phyloP scores from a whole-genome alignment of 305 asterid genomes.

The Fraxinus xanthoxyloides region DNA sequence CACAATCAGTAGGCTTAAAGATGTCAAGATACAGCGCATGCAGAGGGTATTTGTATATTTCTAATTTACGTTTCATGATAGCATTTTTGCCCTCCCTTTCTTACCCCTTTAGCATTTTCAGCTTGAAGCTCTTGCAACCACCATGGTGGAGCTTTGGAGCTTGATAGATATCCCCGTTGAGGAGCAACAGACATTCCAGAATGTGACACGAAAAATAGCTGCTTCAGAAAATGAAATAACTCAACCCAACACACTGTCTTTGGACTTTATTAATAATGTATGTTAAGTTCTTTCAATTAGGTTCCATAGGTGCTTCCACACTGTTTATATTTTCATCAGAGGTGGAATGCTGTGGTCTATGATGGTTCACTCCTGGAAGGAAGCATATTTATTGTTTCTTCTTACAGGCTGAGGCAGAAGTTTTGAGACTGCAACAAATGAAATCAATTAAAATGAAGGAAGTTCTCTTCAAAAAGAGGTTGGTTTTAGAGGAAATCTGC shows the following conservation, averaged over 20 bases:
- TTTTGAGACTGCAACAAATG: constrained; percentile 63
- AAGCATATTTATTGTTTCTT: constrained; percentile 19
- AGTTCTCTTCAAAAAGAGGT: constrained; percentile 65
- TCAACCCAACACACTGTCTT: constrained; percentile 60
- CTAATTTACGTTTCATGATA: constrained; percentile 9
- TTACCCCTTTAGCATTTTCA: constrained; percentile 29
- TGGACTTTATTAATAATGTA: constrained; percentile 60
- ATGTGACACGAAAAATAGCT: constrained; percentile 58
- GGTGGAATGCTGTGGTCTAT: background rate
- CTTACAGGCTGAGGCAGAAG: constrained; percentile 79
- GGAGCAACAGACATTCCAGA: constrained; percentile 74
- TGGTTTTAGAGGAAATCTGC: constrained; percentile 67
- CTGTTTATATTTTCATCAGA: background rate
- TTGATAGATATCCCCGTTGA: constrained; percentile 80
- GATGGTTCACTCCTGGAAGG: background rate
- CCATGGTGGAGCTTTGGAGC: constrained; percentile 85
- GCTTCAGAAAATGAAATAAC: constrained; percentile 74
- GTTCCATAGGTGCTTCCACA: background rate
- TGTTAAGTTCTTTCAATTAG: background rate
- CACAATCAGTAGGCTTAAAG: constrained; percentile 42
- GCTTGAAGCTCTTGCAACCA: constrained; percentile 84
- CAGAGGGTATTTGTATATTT: constrained; percentile 47
- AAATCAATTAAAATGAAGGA: constrained; percentile 77
- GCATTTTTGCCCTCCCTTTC: constrained; percentile 18
- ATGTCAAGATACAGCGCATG: constrained; percentile 67